Percentiles rank a stretch among this genome's conserved stretches.
Conservation (phyloP, 352 stramenopile species). For the Aphanomyces stellatus region DNA sequence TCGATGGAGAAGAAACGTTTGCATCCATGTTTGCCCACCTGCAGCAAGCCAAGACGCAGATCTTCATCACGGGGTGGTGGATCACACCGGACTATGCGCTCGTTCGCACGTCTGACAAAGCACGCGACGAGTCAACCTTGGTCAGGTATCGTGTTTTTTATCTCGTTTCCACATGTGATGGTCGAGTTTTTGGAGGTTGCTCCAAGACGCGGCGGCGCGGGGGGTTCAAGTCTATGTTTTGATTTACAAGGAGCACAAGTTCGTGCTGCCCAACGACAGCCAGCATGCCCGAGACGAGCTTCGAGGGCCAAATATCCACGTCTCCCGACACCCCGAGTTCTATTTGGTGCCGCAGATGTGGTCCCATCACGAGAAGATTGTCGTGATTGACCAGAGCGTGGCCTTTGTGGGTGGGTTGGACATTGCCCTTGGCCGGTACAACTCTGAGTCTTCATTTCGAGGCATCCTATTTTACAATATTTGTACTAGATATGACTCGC, state of each 20-base stretch:
- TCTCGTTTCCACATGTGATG: too few relatives aligned
- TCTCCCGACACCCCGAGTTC: conserved; percentile 25
- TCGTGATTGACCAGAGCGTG: conserved; percentile 22
- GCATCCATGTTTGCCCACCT: conserved; percentile 24
- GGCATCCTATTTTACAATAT: neutral
- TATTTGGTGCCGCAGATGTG: conserved; percentile 21
- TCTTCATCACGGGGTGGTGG: conserved; percentile 46
- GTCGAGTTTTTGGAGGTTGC: conserved; percentile 9
- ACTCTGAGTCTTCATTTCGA: too few relatives aligned
- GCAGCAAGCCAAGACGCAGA: conserved; percentile 22
- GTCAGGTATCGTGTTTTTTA: too few relatives aligned
- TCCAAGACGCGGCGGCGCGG: conserved; percentile 1
- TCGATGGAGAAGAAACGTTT: conserved; percentile 24
- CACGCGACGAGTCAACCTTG: neutral
- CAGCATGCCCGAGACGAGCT: conserved; percentile 18
- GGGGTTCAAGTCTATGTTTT: conserved; percentile 24
- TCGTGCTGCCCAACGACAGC: conserved; percentile 21
- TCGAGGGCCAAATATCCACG: conserved; percentile 21
- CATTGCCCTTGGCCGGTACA: conserved; percentile 25
- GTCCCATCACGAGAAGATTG: conserved; percentile 27
- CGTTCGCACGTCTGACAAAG: conserved; percentile 14
- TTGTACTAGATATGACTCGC: conserved; percentile 16
- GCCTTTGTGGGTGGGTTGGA: conserved; percentile 26
- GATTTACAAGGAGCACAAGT: conserved; percentile 22
- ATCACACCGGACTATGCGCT: conserved; percentile 26